Conservation (phyloP, 2,329 filamentous ascomycete species). For the Beauveria scarabaeidicola region DNA sequence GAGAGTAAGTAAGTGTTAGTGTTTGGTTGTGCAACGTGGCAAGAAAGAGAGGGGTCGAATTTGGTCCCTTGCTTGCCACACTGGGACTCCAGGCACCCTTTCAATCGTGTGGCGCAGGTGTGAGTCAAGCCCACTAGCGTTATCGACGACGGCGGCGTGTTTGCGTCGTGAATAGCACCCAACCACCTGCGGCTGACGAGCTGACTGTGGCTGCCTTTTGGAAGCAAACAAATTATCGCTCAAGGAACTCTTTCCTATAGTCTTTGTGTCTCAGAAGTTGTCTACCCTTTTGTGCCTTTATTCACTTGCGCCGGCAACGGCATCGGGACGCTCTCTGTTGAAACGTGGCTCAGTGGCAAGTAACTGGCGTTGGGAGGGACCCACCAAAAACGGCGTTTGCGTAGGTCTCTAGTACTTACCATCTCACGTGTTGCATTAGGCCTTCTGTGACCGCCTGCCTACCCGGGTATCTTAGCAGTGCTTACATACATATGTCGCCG, state of each 20-base stretch:
- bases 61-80: neutral
- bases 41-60: neutral
- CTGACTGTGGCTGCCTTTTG: neutral
- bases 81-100: neutral
- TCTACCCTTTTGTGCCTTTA: neutral
- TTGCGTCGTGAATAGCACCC: neutral
- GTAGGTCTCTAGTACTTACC: slow-evolving; percentile 2
- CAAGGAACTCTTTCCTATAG: too few relatives aligned
- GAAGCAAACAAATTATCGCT: neutral
- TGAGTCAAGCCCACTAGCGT: neutral
- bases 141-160: neutral
- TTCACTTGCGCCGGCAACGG: too few relatives aligned
- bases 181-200: neutral
- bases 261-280: too few relatives aligned
- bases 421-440: neutral
- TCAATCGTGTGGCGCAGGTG: slow-evolving; percentile 1
- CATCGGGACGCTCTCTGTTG: too few relatives aligned
- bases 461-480: neutral
- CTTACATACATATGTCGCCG: neutral
- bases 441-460: slow-evolving; percentile 22
- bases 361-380: neutral
- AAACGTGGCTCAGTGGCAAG: neutral
- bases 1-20: neutral
- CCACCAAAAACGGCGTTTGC: slow-evolving; percentile 5
- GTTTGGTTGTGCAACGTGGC: neutral